Conservation (phyloP, 2,329 filamentous ascomycete genomes). For the Cladophialophora chaetospira region DNA sequence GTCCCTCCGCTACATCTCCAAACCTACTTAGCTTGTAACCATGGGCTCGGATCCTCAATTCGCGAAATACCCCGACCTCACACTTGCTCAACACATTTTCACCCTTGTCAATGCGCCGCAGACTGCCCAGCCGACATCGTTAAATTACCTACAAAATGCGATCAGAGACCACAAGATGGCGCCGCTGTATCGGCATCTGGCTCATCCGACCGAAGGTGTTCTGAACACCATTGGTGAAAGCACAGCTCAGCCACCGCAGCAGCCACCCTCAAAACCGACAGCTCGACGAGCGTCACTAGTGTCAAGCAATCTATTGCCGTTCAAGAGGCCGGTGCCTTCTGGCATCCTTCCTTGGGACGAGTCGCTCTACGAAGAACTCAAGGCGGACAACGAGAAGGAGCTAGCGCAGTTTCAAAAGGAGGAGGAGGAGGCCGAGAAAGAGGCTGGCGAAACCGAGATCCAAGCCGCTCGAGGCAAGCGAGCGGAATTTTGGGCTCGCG, state of each 20-base stretch:
- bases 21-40: constrained; percentile 31
- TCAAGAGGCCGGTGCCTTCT: constrained; percentile 62
- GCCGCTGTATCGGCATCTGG: constrained; percentile 65
- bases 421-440: constrained; percentile 91
- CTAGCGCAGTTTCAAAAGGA: constrained; percentile 77
- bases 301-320: constrained; percentile 71
- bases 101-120: constrained; percentile 64
- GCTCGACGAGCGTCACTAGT: constrained; percentile 66
- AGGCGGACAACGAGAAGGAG: constrained; percentile 76
- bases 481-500: constrained; percentile 92
- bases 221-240: constrained; percentile 75
- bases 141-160: constrained; percentile 64
- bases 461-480: constrained; percentile 90
- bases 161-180: constrained; percentile 68
- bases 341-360: constrained; percentile 89
- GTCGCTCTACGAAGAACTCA: constrained; percentile 74
- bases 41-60: constrained; percentile 67
- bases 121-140: constrained; percentile 54
- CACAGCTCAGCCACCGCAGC: constrained; percentile 51
- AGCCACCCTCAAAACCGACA: constrained; percentile 36
- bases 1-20: too few species aligned
- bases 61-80: constrained; percentile 64
- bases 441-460: constrained; percentile 94
- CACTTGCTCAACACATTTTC: constrained; percentile 68
- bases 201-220: constrained; percentile 71